Conservation (phyloP, 108 stramenopile genomes). For the Nitzschia inconspicua region DNA sequence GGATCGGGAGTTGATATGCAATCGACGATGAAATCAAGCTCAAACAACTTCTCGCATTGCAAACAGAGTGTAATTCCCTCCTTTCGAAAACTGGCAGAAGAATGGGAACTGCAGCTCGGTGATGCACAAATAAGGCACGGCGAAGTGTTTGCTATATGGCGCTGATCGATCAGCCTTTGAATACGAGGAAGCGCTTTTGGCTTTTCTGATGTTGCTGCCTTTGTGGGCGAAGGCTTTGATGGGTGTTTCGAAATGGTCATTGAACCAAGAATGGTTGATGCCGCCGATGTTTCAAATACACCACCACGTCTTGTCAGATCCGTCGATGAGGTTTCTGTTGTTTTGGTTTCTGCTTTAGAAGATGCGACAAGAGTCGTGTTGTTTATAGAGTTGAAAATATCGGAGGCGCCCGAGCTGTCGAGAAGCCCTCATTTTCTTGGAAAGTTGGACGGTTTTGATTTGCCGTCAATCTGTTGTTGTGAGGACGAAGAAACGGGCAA, state of each 20-base stretch:
- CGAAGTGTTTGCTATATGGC: constrained; percentile 4
- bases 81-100: constrained; percentile 29
- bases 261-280: no score
- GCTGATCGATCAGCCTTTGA: constrained; percentile 33
- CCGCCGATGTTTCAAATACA: no score
- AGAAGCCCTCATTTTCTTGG: constrained; percentile 4
- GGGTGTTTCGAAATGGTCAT: no score
- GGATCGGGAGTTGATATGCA: constrained; percentile 34
- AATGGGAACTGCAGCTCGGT: constrained; percentile 30
- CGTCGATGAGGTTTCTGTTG: no score
- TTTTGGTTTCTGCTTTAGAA: no score
- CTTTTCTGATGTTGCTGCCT: background rate
- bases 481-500: background rate
- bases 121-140: constrained; percentile 43
- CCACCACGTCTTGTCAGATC: no score
- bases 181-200: constrained; percentile 39
- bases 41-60: constrained; percentile 54
- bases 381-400: no score
- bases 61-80: constrained; percentile 41
- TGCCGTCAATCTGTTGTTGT: no score
- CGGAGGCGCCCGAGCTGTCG: background rate
- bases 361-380: no score
- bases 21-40: constrained; percentile 64
- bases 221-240: background rate
- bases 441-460: no score